Conservation (phyloP, 208 protist species). For the Crithidia thermophila region DNA sequence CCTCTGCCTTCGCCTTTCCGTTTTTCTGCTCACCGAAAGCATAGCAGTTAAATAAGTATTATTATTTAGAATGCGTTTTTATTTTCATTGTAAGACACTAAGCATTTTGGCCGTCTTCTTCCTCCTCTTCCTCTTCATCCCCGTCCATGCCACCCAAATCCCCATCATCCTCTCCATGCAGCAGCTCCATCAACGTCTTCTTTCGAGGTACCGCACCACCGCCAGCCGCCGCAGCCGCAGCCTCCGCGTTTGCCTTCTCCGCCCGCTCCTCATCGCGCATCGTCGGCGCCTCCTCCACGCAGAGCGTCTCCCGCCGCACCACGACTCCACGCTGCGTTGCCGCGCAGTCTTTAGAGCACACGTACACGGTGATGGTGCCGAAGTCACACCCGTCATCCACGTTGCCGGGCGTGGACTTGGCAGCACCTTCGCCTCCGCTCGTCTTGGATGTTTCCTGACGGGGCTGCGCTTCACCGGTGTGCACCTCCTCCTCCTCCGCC, state of each 20-base stretch:
- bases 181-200: slow-evolving; percentile 27
- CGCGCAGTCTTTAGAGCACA: slow-evolving; percentile 65
- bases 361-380: slow-evolving; percentile 78
- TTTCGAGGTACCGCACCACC: slow-evolving; percentile 1
- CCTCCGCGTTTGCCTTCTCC: slow-evolving; percentile 21
- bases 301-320: slow-evolving; percentile 62
- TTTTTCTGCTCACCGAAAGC: too few relatives aligned
- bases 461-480: too few relatives aligned
- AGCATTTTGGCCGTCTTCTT: background rate
- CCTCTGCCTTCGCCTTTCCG: too few relatives aligned
- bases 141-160: background rate
- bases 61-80: too few relatives aligned
- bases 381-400: slow-evolving; percentile 81
- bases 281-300: slow-evolving; percentile 59
- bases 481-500: too few relatives aligned
- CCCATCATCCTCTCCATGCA: slow-evolving; percentile 17
- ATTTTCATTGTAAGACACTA: too few relatives aligned
- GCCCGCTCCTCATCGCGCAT: slow-evolving; percentile 30
- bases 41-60: slow-evolving; percentile 1
- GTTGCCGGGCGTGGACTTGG: slow-evolving; percentile 8
- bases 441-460: too few relatives aligned
- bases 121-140: slow-evolving; percentile 3
- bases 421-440: too few relatives aligned
- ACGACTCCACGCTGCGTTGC: slow-evolving; percentile 40
- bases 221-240: background rate